Conservation (phyloP, 768 basidiomycete genomes). For the Psilocybe tampanensis region DNA sequence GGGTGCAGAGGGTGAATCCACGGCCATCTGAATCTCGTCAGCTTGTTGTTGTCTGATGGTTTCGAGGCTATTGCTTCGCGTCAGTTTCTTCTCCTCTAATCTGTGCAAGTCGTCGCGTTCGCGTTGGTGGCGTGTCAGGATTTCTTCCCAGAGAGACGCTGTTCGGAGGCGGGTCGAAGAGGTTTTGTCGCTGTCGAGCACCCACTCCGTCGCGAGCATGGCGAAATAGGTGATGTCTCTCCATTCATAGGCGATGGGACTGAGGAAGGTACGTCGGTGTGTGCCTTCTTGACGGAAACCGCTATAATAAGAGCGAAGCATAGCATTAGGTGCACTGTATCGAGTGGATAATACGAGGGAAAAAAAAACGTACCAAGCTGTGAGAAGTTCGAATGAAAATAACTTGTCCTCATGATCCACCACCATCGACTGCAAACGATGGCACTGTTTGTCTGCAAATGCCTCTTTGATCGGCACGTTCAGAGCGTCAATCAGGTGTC, state of each 20-base stretch:
- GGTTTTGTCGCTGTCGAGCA: constrained; percentile 12
- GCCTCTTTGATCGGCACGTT: constrained; percentile 46
- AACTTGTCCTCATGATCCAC: constrained; percentile 47
- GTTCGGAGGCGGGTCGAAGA: constrained; percentile 28
- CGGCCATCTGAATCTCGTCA: not conserved
- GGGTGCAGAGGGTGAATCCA: not conserved
- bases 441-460: constrained; percentile 45
- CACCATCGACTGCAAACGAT: constrained; percentile 56
- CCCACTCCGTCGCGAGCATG: constrained; percentile 66
- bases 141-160: constrained; percentile 60
- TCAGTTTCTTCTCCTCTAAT: constrained; percentile 47
- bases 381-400: constrained; percentile 48
- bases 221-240: constrained; percentile 63
- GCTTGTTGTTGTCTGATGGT: constrained; percentile 35
- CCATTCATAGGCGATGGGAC: constrained; percentile 47
- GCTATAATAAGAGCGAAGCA: constrained; percentile 26
- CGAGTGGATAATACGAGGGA: not conserved
- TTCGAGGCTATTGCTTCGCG: constrained; percentile 41
- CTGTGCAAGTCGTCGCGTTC: constrained; percentile 58
- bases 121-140: constrained; percentile 55
- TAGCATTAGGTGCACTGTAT: not conserved
- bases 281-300: constrained; percentile 69
- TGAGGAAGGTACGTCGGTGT: constrained; percentile 54
- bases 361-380: constrained; percentile 31
- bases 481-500: constrained; percentile 50